These are phyloP conservation scores for Theileria parva DNA, from an alignment of 169 alveolate species.

Conservation along the genomic window DNA sequence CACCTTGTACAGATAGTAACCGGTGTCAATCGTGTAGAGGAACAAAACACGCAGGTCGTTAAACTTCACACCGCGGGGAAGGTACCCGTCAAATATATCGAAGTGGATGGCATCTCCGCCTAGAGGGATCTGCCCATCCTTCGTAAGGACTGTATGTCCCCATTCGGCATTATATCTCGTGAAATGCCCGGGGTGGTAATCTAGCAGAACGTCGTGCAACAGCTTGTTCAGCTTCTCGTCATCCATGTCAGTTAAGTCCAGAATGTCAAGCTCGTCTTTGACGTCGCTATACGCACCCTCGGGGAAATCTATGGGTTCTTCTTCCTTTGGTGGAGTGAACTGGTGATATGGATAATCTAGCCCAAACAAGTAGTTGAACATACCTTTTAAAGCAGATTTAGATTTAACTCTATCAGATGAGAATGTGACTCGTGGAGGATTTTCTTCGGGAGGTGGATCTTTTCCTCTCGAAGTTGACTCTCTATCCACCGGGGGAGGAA, in stretches of 20 bases:
- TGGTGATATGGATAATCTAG: constrained; percentile 32
- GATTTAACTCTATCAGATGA: constrained; percentile 4
- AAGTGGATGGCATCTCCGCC: constrained; percentile 39
- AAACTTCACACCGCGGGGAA: constrained; percentile 48
- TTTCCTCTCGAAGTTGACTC: neutral
- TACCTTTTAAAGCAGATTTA: constrained; percentile 13
- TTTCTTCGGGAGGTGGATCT: neutral
- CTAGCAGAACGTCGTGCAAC: constrained; percentile 23
- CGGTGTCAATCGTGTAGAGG: constrained; percentile 34
- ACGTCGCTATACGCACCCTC: neutral
- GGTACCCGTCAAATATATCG: constrained; percentile 45
- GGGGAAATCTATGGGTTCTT: constrained; percentile 15
- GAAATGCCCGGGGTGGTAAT: constrained; percentile 49
- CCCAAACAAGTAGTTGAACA: constrained; percentile 27
- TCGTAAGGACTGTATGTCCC: constrained; percentile 64
- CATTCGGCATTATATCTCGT: constrained; percentile 60
- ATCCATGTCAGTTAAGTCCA: constrained; percentile 6
- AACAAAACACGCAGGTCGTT: constrained; percentile 56
- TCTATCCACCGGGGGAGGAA: neutral
- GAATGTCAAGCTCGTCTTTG: neutral
- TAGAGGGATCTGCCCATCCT: constrained; percentile 40
- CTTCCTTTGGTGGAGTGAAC: constrained; percentile 16
- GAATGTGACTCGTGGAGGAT: neutral
- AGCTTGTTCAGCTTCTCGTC: constrained; percentile 23
- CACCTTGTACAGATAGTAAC: constrained; percentile 38